Evolutionary conservation across 179 eudicot species (phyloP).

Genomic region (Beta macrorhiza): DNA sequence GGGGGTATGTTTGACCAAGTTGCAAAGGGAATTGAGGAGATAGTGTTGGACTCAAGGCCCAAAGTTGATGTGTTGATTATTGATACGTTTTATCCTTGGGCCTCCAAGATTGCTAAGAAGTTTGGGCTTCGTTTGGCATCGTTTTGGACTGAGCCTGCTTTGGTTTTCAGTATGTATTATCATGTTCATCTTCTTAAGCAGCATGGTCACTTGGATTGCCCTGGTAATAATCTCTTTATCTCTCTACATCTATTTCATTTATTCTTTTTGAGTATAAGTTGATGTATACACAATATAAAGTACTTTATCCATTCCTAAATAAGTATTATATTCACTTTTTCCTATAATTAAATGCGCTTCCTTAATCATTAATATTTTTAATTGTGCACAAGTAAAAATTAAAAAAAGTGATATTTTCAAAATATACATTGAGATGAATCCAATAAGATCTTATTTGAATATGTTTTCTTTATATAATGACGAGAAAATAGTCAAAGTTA

Average conservation of each 20-base stretch:
- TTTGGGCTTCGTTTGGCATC: conserved; percentile 32
- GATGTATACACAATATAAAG: too few relatives aligned
- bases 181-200: conserved; percentile 36
- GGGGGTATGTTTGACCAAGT: conserved; percentile 42
- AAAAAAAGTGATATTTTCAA: too few relatives aligned
- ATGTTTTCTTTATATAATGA: too few relatives aligned
- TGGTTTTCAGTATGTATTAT: conserved; percentile 35
- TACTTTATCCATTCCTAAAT: too few relatives aligned
- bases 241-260: neutral
- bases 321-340: too few relatives aligned
- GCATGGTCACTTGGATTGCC: conserved; percentile 37
- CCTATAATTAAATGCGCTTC: too few relatives aligned
- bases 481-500: too few relatives aligned
- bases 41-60: conserved; percentile 13
- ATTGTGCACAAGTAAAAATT: too few relatives aligned
- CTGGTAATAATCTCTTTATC: conserved; percentile 19
- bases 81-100: conserved; percentile 45
- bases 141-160: conserved; percentile 52
- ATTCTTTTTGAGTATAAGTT: too few relatives aligned
- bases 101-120: conserved; percentile 32
- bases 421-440: too few relatives aligned
- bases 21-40: conserved; percentile 20
- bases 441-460: too few relatives aligned
- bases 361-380: too few relatives aligned
- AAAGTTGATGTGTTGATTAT: conserved; percentile 30